Base-by-base conservation (phyloP, 1,139 yeast species). In the Wickerhamiella pararugosa region DNA sequence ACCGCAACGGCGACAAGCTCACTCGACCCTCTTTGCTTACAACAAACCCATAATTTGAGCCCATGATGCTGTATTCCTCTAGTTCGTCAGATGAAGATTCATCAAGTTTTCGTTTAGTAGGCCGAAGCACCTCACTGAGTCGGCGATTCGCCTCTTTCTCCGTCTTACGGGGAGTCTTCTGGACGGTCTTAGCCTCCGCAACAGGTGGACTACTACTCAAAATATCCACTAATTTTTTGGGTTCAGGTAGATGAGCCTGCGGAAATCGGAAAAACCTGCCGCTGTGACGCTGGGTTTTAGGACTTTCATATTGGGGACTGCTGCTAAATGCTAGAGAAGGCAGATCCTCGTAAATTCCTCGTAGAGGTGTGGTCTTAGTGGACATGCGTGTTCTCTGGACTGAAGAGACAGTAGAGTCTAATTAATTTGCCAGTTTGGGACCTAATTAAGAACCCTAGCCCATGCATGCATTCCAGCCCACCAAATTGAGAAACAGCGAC, bases 21-120 rank as follows among this genome's bases (percentile, higher is more conserved):
- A 39, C 44, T 6, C 36, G 33, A 30, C 44, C 44, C n/a, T 29
- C 34, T 8, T 36, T 11, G 29, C 34, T 36, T 32, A 41, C 40
- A 8, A 31, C 25, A 15, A 54, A 34, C 53, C 60, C 27, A 48
- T 25, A 30, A n/a, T 37, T 21, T 6, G 32, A 28, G 33, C 42
- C 46, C 41, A 33, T 37, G 36, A 45, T 41, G 21, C 34, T 32
- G 36, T 45, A 37, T 28, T 41, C 46, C 7, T 30, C 21, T 15
- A 15, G 21, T 15, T 15, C 36, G 32, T 32, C 33, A 34, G 39
- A 42, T 48, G 5, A 49, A 25, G 49, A 29, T 26, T 10, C 34
- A 9, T 34, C 32, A 15, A 37, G 41, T 21, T 27, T 41, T 25
- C 34, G 29, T 36, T 26, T 29, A 10, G 10, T 36, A 2, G 29